Percentiles rank a stretch among this genome's conserved stretches.
These are phyloP conservation scores for Saccharomycopsis schoenii DNA, from an alignment of 805 yeast species.

Conservation along the genomic window DNA sequence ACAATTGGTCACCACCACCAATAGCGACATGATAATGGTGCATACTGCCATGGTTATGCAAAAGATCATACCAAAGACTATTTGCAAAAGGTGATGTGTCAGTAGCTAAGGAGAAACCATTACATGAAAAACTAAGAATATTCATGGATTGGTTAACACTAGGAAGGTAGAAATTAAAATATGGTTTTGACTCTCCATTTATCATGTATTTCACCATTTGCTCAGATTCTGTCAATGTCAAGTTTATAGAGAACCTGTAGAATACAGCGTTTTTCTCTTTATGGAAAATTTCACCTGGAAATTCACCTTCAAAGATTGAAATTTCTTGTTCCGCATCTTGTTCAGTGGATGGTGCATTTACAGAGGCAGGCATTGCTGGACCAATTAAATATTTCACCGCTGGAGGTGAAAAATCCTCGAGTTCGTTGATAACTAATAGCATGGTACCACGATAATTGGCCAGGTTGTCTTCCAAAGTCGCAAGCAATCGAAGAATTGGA, in stretches of 20 bases:
- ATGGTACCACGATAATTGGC: constrained; percentile 58
- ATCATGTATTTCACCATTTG: constrained; percentile 57
- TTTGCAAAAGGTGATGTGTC: constrained; percentile 61
- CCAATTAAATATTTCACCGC: constrained; percentile 29
- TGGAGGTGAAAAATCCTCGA: constrained; percentile 22
- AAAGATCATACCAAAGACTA: constrained; percentile 79
- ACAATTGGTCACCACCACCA: constrained; percentile 96
- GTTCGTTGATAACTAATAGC: constrained; percentile 49
- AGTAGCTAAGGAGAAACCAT: constrained; percentile 74
- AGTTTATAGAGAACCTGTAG: constrained; percentile 52
- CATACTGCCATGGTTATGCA: constrained; percentile 48
- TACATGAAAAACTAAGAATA: constrained; percentile 75
- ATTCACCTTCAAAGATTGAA: constrained; percentile 30
- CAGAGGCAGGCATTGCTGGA: constrained; percentile 21
- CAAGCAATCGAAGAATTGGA: constrained; percentile 63
- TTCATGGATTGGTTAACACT: constrained; percentile 60
- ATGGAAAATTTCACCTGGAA: constrained; percentile 37
- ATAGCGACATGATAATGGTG: constrained; percentile 83
- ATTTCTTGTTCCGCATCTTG: constrained; percentile 17
- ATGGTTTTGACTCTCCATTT: constrained; percentile 33
- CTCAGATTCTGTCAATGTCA: constrained; percentile 40
- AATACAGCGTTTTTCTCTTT: constrained; percentile 42
- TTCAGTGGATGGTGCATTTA: constrained; percentile 23
- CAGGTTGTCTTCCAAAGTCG: constrained; percentile 42
- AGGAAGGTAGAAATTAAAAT: constrained; percentile 65